Evolutionary conservation across 306 rosid species (phyloP).

Genomic region (Astragalus glycyphyllos): DNA sequence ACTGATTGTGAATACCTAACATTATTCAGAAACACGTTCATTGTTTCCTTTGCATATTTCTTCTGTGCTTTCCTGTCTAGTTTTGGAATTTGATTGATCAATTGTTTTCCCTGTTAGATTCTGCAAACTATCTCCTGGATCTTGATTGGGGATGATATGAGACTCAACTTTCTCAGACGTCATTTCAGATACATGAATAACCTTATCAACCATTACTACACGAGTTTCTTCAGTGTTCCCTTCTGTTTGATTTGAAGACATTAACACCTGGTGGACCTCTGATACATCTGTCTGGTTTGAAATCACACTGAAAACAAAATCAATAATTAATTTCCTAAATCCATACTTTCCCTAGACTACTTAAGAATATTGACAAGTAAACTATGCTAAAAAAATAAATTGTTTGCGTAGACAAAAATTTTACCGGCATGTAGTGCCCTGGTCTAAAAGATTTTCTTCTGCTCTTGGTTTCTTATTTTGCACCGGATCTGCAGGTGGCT

Average conservation of each 20-base stretch:
- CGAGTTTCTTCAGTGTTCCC: slow-evolving; percentile 59
- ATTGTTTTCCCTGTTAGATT: slow-evolving; percentile 33
- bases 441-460: slow-evolving; percentile 47
- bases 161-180: slow-evolving; percentile 55
- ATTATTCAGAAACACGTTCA: slow-evolving; percentile 43
- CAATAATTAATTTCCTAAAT: slow-evolving; percentile 15
- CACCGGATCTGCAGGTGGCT: slow-evolving; percentile 48
- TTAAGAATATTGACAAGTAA: slow-evolving; percentile 8
- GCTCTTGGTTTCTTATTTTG: slow-evolving; percentile 71
- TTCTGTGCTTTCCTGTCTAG: slow-evolving; percentile 45
- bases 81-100: slow-evolving; percentile 49
- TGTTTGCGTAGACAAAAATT: slow-evolving; percentile 3
- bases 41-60: slow-evolving; percentile 45
- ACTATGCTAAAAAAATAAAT: slow-evolving; percentile 37
- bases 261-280: slow-evolving; percentile 48
- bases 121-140: slow-evolving; percentile 39
- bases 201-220: slow-evolving; percentile 65
- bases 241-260: slow-evolving; percentile 51
- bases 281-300: slow-evolving; percentile 48
- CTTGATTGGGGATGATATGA: slow-evolving; percentile 38
- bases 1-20: slow-evolving; percentile 49
- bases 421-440: slow-evolving; percentile 56
- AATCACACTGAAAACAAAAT: slow-evolving; percentile 56
- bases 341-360: slow-evolving; percentile 24
- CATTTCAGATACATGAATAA: slow-evolving; percentile 68